A percentile compares a stretch with the other conserved stretches of the same genome.
Evolutionary conservation across 1,139 yeast species (phyloP).

Genomic region (Pichia sorboxylosa): DNA sequence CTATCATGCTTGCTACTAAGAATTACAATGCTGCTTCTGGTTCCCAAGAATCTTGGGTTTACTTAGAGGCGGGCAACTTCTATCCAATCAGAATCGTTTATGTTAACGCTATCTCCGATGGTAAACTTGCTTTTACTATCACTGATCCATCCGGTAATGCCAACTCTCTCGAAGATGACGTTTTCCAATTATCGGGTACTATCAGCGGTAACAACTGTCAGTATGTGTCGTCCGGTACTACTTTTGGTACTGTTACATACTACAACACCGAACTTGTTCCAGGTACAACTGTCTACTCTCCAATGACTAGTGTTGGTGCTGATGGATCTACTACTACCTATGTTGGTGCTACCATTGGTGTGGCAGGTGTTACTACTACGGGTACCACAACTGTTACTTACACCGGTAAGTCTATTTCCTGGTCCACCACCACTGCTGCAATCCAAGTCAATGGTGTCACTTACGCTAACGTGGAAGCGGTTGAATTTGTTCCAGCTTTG

Average conservation of each 20-base stretch:
- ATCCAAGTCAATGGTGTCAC: constrained; percentile 1
- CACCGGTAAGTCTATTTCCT: not conserved
- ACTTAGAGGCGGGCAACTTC: constrained; percentile 7
- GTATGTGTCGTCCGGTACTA: not conserved
- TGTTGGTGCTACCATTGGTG: constrained; percentile 6
- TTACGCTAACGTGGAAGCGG: constrained; percentile 2
- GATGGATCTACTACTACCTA: not conserved
- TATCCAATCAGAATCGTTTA: constrained; percentile 14
- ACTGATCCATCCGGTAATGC: constrained; percentile 11
- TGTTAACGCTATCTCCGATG: constrained; percentile 4
- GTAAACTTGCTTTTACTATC: constrained; percentile 9
- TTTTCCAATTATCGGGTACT: constrained; percentile 6
- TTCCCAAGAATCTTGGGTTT: constrained; percentile 1
- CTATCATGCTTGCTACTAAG: constrained; percentile 4
- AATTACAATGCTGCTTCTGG: constrained; percentile 1
- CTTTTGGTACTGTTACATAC: not conserved
- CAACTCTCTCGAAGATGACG: constrained; percentile 3
- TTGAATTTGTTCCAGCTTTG: constrained; percentile 2
- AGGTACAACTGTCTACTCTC: constrained; percentile 5
- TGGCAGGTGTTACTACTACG: constrained; percentile 3
- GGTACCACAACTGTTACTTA: constrained; percentile 3
- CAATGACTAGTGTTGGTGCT: constrained; percentile 2
- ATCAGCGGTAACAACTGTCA: constrained; percentile 4
- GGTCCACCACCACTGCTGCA: constrained; percentile 3
- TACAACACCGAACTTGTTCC: constrained; percentile 2